Base-by-base conservation (phyloP, 2,329 filamentous ascomycete species). In the Penicillium sp. region DNA sequence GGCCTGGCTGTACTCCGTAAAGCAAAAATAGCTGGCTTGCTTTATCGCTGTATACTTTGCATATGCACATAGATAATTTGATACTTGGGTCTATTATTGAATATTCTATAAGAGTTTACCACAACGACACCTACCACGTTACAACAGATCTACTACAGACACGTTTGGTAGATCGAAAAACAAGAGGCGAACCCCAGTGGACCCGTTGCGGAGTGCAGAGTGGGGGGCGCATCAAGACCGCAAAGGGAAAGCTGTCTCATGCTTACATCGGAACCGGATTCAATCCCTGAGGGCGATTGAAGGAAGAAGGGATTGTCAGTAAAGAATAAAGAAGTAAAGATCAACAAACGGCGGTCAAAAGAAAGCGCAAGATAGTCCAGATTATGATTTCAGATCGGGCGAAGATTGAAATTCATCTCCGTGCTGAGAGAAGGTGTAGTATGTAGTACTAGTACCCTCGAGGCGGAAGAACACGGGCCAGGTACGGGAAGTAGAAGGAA, bases 311-410 rank as follows among this genome's bases (percentile, higher is more conserved):
- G 22, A 25, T 6, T 25, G 22, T 25, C 5, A 22, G 19, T 22
- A 22, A 5, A 22, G 19, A 22, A 5, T 22, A 16, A 22, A 5
- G 3, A 16, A 8, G 11, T 9, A 10, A 9, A 35, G n/a, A 6
- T n/a, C 14, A 8, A 11, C 30, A 30, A 45, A 25, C 37, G 12
- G 42, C 42, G 42, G 42, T 45, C 42, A 45, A 45, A 45, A 39
- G 42, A 30, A 39, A 30, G 25, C 13, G 3, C 18, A 18, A 16
- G n/a, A 10, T 22, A 33, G 25, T 29, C 16, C 13, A 16, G 25
- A 38, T 39, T 14, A 30, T 38, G 34, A 45, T 39, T 45, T 38
- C 42, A 45, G 36, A 43, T 34, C 14, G n/a, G n/a, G 9, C 18
- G 28, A 18, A 6, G 28, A 30, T 9, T 19, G 22, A 4, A 25